Percentiles rank a stretch among this genome's conserved stretches.
Evolutionary conservation across 2,329 filamentous ascomycete species (phyloP).

Genomic region (Coniochaeta sp.): DNA sequence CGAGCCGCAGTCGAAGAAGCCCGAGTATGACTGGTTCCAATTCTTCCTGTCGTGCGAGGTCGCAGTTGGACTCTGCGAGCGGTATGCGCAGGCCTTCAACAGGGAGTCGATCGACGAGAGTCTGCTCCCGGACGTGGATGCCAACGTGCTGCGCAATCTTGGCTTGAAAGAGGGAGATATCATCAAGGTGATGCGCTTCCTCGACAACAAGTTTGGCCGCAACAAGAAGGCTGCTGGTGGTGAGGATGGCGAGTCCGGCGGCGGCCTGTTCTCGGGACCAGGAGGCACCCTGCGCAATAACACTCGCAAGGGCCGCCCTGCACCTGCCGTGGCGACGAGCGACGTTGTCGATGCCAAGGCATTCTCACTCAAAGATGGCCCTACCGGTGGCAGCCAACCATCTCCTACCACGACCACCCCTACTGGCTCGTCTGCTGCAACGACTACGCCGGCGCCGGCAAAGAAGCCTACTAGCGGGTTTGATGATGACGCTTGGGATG

Average conservation of each 20-base stretch:
- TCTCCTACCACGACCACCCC: conserved; percentile 24
- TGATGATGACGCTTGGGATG: conserved; percentile 95
- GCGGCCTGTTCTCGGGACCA: conserved; percentile 83
- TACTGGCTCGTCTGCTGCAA: conserved; percentile 1
- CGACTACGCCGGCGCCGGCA: conserved; percentile 11
- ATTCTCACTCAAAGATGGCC: conserved; percentile 58
- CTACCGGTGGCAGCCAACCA: conserved; percentile 28
- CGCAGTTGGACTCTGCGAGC: conserved; percentile 84
- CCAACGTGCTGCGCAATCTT: conserved; percentile 72
- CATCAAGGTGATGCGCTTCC: conserved; percentile 82
- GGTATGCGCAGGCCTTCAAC: conserved; percentile 82
- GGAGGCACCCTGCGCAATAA: conserved; percentile 91
- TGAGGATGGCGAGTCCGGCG: conserved; percentile 48
- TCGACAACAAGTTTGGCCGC: conserved; percentile 75
- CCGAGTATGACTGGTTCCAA: conserved; percentile 97
- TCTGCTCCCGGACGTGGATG: conserved; percentile 81
- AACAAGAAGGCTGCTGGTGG: conserved; percentile 50
- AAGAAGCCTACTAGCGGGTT: conserved; percentile 50
- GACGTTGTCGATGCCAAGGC: conserved; percentile 84
- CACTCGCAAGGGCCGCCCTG: conserved; percentile 82
- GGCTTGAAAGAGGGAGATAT: conserved; percentile 97
- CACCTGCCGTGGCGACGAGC: conserved; percentile 76
- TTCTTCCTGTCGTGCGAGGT: conserved; percentile 94
- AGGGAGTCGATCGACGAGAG: conserved; percentile 96
- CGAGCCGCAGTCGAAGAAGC: conserved; percentile 44